Conservation (phyloP, 139 green algal species). For the Eudorina sp. region DNA sequence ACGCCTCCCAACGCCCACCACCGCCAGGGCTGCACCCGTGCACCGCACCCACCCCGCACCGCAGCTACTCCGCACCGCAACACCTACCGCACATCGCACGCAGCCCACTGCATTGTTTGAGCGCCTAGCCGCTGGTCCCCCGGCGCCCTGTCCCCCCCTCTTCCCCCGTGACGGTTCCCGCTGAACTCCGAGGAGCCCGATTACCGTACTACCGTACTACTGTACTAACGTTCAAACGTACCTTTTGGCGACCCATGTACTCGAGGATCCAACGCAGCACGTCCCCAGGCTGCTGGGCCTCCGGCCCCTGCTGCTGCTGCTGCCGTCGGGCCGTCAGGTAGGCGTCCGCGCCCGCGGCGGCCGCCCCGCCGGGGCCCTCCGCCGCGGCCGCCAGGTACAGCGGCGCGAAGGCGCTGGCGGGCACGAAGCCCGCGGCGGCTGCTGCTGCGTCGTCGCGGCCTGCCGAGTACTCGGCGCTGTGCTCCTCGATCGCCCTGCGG, state of each 20-base stretch:
- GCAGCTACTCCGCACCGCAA: too few relatives aligned
- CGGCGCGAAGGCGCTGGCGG: not conserved
- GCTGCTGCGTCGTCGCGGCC: constrained; percentile 26
- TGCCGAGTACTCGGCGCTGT: not conserved
- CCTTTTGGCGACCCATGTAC: constrained; percentile 39
- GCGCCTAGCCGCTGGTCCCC: too few relatives aligned
- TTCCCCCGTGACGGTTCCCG: too few relatives aligned
- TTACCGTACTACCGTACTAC: too few relatives aligned
- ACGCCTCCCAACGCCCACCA: too few relatives aligned
- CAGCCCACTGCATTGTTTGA: too few relatives aligned
- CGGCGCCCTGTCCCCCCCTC: too few relatives aligned
- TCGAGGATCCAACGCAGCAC: constrained; percentile 38
- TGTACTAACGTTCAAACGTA: too few relatives aligned
- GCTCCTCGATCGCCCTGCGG: constrained; percentile 6
- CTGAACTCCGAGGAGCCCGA: too few relatives aligned
- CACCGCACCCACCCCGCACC: too few relatives aligned
- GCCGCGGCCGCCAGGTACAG: not conserved
- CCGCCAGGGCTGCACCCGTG: too few relatives aligned
- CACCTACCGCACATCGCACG: too few relatives aligned
- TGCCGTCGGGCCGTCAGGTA: not conserved
- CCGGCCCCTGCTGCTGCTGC: not conserved
- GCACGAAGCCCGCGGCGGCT: not conserved
- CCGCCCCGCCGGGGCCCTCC: not conserved
- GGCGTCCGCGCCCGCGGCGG: not conserved
- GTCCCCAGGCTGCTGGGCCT: constrained; percentile 15